Evolutionary conservation across 106 monocot genomes (phyloP).

Genomic region (Dendrobium nobile): DNA sequence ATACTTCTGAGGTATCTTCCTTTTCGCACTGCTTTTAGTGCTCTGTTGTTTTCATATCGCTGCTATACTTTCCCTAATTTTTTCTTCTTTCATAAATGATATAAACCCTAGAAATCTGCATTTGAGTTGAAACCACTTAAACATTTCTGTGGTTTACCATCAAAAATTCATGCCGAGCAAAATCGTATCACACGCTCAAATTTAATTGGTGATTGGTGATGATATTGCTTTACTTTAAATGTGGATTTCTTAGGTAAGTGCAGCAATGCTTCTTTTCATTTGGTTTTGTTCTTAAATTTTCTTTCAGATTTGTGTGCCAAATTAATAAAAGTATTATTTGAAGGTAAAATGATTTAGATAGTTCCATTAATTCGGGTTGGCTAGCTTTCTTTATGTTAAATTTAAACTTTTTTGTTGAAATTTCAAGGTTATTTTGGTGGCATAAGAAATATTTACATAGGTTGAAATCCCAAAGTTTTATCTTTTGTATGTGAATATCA

Average conservation of each 20-base stretch:
- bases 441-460: not conserved
- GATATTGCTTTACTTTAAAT: no score
- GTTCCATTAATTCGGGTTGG: not conserved
- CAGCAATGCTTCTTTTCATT: not conserved
- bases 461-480: not conserved
- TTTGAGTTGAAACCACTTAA: no score
- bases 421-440: not conserved
- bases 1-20: constrained; percentile 21
- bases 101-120: no score
- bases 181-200: no score
- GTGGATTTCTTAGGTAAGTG: not conserved
- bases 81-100: not conserved
- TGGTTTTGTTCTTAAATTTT: not conserved
- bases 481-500: not conserved
- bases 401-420: not conserved
- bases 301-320: no score
- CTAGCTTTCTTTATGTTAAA: not conserved
- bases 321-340: no score
- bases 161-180: no score
- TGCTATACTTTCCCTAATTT: not conserved
- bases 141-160: no score
- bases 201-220: no score
- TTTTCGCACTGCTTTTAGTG: not conserved
- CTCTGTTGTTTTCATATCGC: not conserved
- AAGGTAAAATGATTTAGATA: no score